Conservation (phyloP, 2,329 filamentous ascomycete genomes). For the Harringtonia lauricola region DNA sequence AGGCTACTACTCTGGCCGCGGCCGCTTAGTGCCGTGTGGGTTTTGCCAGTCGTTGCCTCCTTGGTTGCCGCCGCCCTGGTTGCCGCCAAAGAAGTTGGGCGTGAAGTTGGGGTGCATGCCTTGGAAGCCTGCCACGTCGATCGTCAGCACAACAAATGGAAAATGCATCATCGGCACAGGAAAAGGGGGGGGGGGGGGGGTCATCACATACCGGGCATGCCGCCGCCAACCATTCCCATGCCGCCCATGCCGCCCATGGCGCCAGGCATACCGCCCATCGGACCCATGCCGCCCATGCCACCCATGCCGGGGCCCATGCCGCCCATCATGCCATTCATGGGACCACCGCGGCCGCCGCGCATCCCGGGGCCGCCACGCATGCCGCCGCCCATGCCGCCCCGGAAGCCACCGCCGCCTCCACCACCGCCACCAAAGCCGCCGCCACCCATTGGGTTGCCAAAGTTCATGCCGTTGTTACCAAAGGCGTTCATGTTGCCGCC, state of each 20-base stretch:
- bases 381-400: conserved; percentile 35
- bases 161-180: no score
- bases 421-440: conserved; percentile 34
- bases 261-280: conserved; percentile 19
- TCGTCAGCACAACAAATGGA: not conserved
- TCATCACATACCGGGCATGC: conserved; percentile 48
- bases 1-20: conserved; percentile 43
- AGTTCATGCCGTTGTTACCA: conserved; percentile 21
- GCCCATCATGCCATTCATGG: conserved; percentile 11
- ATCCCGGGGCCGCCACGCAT: conserved; percentile 35
- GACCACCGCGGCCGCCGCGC: conserved; percentile 31
- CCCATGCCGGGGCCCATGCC: conserved; percentile 25
- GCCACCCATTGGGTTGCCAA: conserved; percentile 35
- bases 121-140: conserved; percentile 50
- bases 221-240: conserved; percentile 27
- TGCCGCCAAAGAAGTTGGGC: conserved; percentile 56
- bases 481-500: conserved; percentile 26
- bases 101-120: conserved; percentile 62
- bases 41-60: conserved; percentile 58
- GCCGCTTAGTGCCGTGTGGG: conserved; percentile 70
- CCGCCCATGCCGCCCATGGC: conserved; percentile 43
- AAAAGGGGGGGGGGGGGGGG: no score
- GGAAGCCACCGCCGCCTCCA: conserved; percentile 34
- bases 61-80: conserved; percentile 32
- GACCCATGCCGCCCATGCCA: conserved; percentile 33